phyloP scores from a whole-genome alignment of 2,329 filamentous ascomycete genomes.

The Mycosphaerella sp. region DNA sequence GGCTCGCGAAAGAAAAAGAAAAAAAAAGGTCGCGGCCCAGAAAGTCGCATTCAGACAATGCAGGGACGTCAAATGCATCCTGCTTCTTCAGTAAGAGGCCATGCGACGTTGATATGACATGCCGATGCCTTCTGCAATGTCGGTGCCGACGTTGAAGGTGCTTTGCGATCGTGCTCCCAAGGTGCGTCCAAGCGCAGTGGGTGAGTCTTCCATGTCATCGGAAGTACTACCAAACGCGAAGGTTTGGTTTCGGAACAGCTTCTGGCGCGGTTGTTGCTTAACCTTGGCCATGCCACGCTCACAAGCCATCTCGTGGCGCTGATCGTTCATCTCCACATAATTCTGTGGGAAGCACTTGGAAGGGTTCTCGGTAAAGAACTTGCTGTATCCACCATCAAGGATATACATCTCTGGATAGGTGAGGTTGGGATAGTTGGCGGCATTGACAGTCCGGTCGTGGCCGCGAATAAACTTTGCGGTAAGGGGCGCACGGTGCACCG shows the following conservation, averaged over 20 bases:
- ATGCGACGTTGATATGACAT: constrained; percentile 31
- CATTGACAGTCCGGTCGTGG: constrained; percentile 78
- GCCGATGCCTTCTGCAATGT: constrained; percentile 30
- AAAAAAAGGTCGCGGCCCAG: constrained; percentile 4
- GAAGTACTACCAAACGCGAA: constrained; percentile 82
- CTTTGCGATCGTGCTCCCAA: constrained; percentile 28
- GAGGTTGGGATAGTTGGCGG: constrained; percentile 76
- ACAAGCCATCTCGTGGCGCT: constrained; percentile 85
- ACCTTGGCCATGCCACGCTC: constrained; percentile 92
- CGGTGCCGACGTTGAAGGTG: constrained; percentile 28
- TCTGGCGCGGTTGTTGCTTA: constrained; percentile 72
- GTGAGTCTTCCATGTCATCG: constrained; percentile 56
- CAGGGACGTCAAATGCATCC: constrained; percentile 12
- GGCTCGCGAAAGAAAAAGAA: background rate
- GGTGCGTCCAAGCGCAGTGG: constrained; percentile 43
- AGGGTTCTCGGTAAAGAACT: constrained; percentile 76
- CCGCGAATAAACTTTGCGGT: constrained; percentile 93
- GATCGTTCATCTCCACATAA: constrained; percentile 93
- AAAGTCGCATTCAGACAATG: constrained; percentile 14
- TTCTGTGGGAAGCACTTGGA: constrained; percentile 84
- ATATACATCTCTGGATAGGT: constrained; percentile 98
- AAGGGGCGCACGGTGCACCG: constrained; percentile 86
- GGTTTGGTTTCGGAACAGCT: constrained; percentile 80
- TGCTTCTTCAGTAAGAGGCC: constrained; percentile 32
- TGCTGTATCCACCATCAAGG: constrained; percentile 90